These are phyloP conservation scores for Phytophthora sojae DNA, from an alignment of 352 stramenopile genomes.

Conservation along the genomic window DNA sequence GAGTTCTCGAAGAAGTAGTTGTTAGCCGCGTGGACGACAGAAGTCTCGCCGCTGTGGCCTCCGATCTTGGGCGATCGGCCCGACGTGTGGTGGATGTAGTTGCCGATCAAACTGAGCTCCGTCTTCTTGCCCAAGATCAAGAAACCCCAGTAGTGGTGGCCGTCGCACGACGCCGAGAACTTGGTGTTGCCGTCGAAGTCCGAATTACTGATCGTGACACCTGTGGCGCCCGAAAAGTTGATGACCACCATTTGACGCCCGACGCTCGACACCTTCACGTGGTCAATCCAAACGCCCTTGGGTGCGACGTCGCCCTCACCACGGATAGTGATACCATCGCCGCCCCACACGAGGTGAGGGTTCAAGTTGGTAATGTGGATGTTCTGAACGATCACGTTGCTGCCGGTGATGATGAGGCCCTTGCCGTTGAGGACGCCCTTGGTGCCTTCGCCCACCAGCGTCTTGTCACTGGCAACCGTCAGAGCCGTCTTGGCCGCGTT, in stretches of 20 bases:
- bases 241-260: conserved; percentile 37
- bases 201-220: conserved; percentile 34
- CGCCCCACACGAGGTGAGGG: no score
- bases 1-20: conserved; percentile 52
- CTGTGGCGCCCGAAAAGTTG: conserved; percentile 21
- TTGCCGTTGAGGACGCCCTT: conserved; percentile 43
- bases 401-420: conserved; percentile 28
- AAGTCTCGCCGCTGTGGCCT: conserved; percentile 8
- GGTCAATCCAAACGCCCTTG: conserved; percentile 42
- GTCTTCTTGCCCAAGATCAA: conserved; percentile 33
- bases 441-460: conserved; percentile 33
- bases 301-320: conserved; percentile 2
- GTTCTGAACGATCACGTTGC: conserved; percentile 49
- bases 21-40: conserved; percentile 41
- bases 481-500: conserved; percentile 25
- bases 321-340: no score
- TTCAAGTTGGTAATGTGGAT: conserved; percentile 50
- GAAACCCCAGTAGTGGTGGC: conserved; percentile 40
- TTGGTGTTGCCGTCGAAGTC: no score
- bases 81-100: conserved; percentile 43
- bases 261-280: conserved; percentile 36
- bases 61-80: conserved; percentile 28
- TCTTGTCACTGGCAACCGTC: conserved; percentile 33
- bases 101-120: conserved; percentile 35
- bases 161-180: no score